A percentile compares a stretch with the other conserved stretches of the same genome.
These are phyloP conservation scores for Sphenostylis stenocarpa DNA, from an alignment of 306 rosid species.

Conservation along the genomic window DNA sequence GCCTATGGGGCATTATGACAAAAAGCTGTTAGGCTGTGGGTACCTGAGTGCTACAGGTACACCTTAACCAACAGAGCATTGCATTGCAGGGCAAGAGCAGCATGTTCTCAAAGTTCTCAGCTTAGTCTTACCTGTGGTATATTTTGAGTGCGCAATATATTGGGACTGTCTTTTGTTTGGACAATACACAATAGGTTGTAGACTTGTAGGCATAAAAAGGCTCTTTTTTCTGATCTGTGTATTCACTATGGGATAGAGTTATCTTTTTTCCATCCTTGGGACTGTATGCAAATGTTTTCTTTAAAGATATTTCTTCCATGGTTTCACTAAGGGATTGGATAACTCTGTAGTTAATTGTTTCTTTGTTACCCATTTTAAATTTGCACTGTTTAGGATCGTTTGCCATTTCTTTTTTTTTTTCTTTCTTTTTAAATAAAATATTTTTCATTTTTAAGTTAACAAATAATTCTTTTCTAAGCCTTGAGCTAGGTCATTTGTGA, in stretches of 20 bases:
- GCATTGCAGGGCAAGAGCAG: too few species aligned
- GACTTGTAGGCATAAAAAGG: neutral
- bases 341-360: neutral
- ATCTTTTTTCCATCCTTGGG: neutral
- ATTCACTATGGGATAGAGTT: neutral
- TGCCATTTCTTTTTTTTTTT: neutral
- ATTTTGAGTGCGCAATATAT: too few species aligned
- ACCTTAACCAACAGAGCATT: too few species aligned
- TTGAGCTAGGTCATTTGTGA: conserved; percentile 15
- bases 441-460: neutral
- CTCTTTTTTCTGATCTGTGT: neutral
- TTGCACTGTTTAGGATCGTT: neutral
- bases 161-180: neutral
- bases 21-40: too few species aligned
- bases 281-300: neutral
- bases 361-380: neutral
- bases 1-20: too few species aligned
- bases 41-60: too few species aligned
- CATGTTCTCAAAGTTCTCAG: too few species aligned
- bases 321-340: conserved; percentile 23
- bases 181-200: neutral
- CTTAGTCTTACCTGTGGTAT: too few species aligned
- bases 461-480: neutral
- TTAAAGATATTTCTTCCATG: conserved; percentile 5
- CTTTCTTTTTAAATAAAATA: too few species aligned